Evolutionary conservation across 2,329 filamentous ascomycete genomes (phyloP).

Genomic region (Curvularia sp.): DNA sequence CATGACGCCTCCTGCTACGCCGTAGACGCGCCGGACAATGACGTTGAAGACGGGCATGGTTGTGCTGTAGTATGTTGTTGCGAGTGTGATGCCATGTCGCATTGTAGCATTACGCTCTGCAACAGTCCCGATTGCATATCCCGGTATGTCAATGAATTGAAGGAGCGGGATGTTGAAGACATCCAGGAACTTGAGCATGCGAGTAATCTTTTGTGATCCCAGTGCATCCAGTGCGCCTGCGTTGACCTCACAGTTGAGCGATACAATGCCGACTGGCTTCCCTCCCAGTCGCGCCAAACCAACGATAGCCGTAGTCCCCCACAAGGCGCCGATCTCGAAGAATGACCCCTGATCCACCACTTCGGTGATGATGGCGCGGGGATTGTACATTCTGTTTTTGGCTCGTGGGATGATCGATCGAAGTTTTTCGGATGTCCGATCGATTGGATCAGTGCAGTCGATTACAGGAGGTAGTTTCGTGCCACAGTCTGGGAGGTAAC

Average conservation of each 20-base stretch:
- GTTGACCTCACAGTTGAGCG: constrained; percentile 65
- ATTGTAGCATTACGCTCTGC: constrained; percentile 70
- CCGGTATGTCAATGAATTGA: constrained; percentile 67
- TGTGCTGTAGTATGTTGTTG: constrained; percentile 67
- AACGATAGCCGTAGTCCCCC: constrained; percentile 67
- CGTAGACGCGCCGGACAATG: constrained; percentile 67
- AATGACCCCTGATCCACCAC: constrained; percentile 64
- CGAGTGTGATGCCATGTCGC: constrained; percentile 68
- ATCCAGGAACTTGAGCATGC: constrained; percentile 68
- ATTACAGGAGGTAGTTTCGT: constrained; percentile 61
- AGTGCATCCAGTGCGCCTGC: constrained; percentile 67
- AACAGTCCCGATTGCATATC: constrained; percentile 69
- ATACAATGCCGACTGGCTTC: constrained; percentile 65
- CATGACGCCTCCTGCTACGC: constrained; percentile 71
- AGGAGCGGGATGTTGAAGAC: constrained; percentile 70
- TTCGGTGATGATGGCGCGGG: constrained; percentile 62
- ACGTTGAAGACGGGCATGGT: constrained; percentile 69
- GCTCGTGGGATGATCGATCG: constrained; percentile 65
- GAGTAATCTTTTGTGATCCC: constrained; percentile 66
- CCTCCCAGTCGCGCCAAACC: constrained; percentile 66
- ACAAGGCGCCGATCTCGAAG: constrained; percentile 70
- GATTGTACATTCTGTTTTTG: constrained; percentile 66
- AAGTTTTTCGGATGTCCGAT: constrained; percentile 58
- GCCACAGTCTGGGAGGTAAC: constrained; percentile 66
- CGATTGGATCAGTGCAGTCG: constrained; percentile 57